These are phyloP conservation scores for Curvularia sp. DNA, from an alignment of 2,329 filamentous ascomycete genomes.

Conservation along the genomic window DNA sequence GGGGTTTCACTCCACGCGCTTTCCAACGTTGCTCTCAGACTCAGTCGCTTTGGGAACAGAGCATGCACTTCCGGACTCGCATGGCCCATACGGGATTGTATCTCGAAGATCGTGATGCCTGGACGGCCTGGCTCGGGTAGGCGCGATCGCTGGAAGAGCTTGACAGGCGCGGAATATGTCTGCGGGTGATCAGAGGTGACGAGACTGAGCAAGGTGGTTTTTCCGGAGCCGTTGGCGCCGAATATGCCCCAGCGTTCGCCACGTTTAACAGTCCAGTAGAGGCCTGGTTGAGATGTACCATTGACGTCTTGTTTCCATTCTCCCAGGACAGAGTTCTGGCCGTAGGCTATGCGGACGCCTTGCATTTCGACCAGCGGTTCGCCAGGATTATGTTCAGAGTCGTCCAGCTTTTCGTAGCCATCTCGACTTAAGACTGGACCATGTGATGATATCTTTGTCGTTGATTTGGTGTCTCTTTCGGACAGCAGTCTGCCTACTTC, in stretches of 20 bases:
- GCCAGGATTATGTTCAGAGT: conserved; percentile 50
- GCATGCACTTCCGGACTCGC: conserved; percentile 93
- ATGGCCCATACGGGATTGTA: conserved; percentile 88
- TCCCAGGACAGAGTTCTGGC: conserved; percentile 76
- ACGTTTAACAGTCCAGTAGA: conserved; percentile 82
- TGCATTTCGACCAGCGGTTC: conserved; percentile 86
- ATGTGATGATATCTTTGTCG: conserved; percentile 5
- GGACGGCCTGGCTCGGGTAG: conserved; percentile 74
- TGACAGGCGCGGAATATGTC: conserved; percentile 86
- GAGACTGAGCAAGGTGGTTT: conserved; percentile 91
- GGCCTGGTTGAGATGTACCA: conserved; percentile 63
- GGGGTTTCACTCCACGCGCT: conserved; percentile 93
- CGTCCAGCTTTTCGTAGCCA: conserved; percentile 38
- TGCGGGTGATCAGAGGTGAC: conserved; percentile 97
- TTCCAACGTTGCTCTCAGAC: conserved; percentile 76
- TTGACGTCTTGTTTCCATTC: conserved; percentile 72
- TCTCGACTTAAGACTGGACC: conserved; percentile 37
- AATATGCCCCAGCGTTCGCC: conserved; percentile 93
- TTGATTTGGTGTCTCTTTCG: conserved; percentile 26
- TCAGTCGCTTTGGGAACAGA: conserved; percentile 82
- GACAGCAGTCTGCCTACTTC: conserved; percentile 41
- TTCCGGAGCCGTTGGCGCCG: conserved; percentile 92
- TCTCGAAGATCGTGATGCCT: conserved; percentile 89
- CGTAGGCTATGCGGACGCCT: conserved; percentile 82
- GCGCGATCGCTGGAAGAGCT: conserved; percentile 81